These are phyloP conservation scores for Syzygium aromaticum DNA, from an alignment of 345 rosid species.

Conservation along the genomic window DNA sequence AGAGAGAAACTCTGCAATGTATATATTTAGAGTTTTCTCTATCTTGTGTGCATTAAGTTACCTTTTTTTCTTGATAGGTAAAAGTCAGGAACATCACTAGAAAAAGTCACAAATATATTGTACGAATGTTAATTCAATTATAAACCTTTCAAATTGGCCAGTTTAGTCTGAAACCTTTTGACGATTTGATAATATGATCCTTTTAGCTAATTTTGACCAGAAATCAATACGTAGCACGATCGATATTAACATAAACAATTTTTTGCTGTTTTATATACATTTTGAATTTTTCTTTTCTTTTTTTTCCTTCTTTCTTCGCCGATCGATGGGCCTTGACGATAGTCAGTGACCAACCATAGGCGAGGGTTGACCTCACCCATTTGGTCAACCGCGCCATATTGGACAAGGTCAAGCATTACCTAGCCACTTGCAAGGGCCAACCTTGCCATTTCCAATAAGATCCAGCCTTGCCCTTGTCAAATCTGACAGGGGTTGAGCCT, in stretches of 20 bases:
- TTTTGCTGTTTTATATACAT: too few species aligned
- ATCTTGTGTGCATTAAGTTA: background rate
- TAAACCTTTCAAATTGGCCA: accelerated
- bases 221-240: accelerated
- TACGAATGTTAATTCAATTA: accelerated
- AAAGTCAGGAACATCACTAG: accelerated
- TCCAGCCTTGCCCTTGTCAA: background rate
- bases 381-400: too few species aligned
- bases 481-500: background rate
- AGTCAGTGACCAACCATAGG: accelerated
- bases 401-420: too few species aligned
- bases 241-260: too few species aligned
- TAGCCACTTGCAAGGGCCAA: background rate
- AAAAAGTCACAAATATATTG: too few species aligned
- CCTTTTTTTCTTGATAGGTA: accelerated
- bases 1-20: background rate
- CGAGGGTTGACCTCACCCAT: accelerated
- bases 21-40: too few species aligned
- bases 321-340: background rate
- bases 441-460: accelerated
- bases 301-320: background rate
- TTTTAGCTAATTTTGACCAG: accelerated
- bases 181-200: accelerated
- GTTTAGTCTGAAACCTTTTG: accelerated
- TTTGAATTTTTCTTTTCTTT: too few species aligned